Conservation (phyloP, 371 early-diverging fungal species). For the Amoeboaphelidium occidentale region DNA sequence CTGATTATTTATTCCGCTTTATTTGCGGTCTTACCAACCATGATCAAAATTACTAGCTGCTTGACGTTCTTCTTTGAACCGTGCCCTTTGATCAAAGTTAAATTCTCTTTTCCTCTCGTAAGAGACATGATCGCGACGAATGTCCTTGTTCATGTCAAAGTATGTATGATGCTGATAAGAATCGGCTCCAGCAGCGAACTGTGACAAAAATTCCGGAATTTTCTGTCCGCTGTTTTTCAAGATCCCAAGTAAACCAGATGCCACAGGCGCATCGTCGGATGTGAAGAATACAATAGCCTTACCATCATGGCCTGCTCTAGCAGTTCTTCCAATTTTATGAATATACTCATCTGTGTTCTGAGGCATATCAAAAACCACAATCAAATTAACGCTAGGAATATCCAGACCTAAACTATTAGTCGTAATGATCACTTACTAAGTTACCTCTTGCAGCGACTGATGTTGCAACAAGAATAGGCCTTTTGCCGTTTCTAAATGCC, state of each 20-base stretch:
- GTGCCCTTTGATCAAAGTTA: too few species aligned
- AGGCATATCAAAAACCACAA: constrained; percentile 19
- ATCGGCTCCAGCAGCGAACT: background rate
- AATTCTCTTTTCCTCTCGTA: too few species aligned
- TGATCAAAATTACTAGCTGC: too few species aligned
- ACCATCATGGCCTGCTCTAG: constrained; percentile 9
- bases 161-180: too few species aligned
- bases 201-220: background rate
- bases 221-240: background rate
- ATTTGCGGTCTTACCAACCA: too few species aligned
- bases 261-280: constrained; percentile 10
- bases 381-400: constrained; percentile 11
- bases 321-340: constrained; percentile 17
- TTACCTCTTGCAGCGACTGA: constrained; percentile 13
- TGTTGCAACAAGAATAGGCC: constrained; percentile 9
- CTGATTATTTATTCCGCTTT: too few species aligned
- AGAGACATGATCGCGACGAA: too few species aligned
- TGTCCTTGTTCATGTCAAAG: too few species aligned
- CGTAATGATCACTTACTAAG: background rate
- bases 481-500: constrained; percentile 8
- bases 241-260: background rate
- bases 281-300: constrained; percentile 13
- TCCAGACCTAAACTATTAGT: constrained; percentile 13
- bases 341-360: constrained; percentile 10
- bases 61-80: too few species aligned